These are phyloP conservation scores for Glomus cerebriforme DNA, from an alignment of 192 early-diverging fungal species.

Conservation along the genomic window DNA sequence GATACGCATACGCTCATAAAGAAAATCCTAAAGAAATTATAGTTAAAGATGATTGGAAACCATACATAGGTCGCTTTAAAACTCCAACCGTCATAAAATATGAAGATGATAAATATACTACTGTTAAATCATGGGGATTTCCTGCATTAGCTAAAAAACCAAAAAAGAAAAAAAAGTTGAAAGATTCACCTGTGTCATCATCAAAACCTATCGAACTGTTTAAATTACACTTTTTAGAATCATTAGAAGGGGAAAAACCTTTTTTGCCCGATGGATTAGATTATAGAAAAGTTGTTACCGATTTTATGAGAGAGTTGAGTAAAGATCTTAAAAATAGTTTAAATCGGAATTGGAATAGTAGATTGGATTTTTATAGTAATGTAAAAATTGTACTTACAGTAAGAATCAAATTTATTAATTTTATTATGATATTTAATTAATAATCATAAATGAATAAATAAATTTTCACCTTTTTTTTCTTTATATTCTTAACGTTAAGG, in stretches of 20 bases:
- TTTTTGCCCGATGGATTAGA: neutral
- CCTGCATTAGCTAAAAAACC: neutral
- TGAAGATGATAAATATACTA: neutral
- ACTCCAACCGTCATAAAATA: neutral
- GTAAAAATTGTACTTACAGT: neutral
- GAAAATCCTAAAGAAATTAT: neutral
- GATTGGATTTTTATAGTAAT: neutral
- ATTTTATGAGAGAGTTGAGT: constrained; percentile 9
- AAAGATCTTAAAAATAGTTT: neutral
- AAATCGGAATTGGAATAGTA: neutral
- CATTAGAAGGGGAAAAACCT: constrained; percentile 5
- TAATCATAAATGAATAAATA: neutral
- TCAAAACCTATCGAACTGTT: neutral
- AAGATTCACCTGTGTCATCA: too few species aligned
- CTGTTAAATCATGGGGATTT: neutral
- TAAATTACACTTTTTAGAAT: neutral
- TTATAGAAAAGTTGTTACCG: neutral
- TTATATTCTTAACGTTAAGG: neutral
- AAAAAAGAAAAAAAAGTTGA: neutral
- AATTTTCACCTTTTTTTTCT: too few species aligned
- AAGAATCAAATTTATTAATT: neutral
- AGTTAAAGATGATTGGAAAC: neutral
- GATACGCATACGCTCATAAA: neutral
- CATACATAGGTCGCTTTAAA: neutral
- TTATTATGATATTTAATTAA: neutral